Base-by-base conservation (phyloP, 2,329 filamentous ascomycete species). In the Colletotrichum kahawae region DNA sequence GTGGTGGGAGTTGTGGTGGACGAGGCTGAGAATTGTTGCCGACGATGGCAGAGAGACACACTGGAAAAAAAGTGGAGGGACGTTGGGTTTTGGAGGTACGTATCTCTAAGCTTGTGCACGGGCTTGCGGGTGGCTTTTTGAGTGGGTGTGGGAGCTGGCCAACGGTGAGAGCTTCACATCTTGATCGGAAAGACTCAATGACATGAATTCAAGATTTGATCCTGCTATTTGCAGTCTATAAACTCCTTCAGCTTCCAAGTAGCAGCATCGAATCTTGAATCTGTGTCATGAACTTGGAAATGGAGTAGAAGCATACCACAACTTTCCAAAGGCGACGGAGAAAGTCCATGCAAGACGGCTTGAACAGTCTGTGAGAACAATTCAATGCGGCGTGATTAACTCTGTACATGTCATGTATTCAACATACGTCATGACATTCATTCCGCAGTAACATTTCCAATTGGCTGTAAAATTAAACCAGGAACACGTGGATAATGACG, bases 71-170 rank as follows among this genome's bases (percentile, higher is more conserved):
- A 43, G 71, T 71, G 71, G 69, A 63, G 33, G 33, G 64, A 56
- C 27, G 64, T 24, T 33, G 64, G n/a, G 7, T 57, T 54, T 56
- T 16, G 21, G 27, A 7, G 51, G 70, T 68, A 72, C 64, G 70
- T 72, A 72, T 51, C 34, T 34, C 13, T 5, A 27, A 75, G 69
- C 69, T 72, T 33, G 57, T 4, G 72, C 72, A 75, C 72, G 48
- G 72, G n/a, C 56, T 34, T 48, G 27, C 16, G 10, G n/a, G 14
- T 18, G 21, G 59, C 21, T 29, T 21, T 34, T 9, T 21, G 18
- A n/a, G 59, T 36, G 21, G 59, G 10, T 24, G 56, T 10, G 21
- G 2, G 27, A 7, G 57, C 18, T 31, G n/a, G 24, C 29, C 12
- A 33, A 60, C 21, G 8, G n/a, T 63, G 59, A 63, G 14, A 36